Conservation (phyloP, 768 basidiomycete genomes). For the Lentinula guzmanii region DNA sequence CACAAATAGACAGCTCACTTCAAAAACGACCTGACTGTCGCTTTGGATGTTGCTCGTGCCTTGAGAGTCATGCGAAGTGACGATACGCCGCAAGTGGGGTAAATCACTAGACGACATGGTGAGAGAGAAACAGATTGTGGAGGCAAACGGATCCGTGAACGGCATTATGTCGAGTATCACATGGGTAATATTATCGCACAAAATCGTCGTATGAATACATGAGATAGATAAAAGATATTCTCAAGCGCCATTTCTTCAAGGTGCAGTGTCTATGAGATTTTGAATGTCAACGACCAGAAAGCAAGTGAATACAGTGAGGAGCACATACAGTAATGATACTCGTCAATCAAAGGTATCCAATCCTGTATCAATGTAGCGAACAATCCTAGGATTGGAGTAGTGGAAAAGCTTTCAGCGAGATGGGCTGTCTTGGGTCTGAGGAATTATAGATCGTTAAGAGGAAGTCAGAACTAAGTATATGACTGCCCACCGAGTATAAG, state of each 20-base stretch:
- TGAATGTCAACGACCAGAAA: neutral
- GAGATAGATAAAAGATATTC: neutral
- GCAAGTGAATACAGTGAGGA: neutral
- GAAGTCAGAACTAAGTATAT: neutral
- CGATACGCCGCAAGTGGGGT: slow-evolving; percentile 40
- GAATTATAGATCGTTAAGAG: slow-evolving; percentile 4
- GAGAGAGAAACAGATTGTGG: neutral
- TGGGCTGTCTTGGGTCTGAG: slow-evolving; percentile 71
- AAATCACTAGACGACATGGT: slow-evolving; percentile 24
- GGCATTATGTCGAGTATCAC: neutral
- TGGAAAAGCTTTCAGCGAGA: slow-evolving; percentile 48
- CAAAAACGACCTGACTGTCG: slow-evolving; percentile 20
- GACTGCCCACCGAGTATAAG: slow-evolving; percentile 58
- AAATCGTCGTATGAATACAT: neutral
- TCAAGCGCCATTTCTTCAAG: slow-evolving; percentile 22
- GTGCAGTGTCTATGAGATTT: slow-evolving; percentile 27
- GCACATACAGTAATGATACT: slow-evolving; percentile 85
- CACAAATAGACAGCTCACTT: slow-evolving; percentile 13
- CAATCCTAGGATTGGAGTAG: slow-evolving; percentile 60
- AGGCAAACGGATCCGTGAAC: neutral
- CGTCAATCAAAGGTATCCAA: slow-evolving; percentile 86
- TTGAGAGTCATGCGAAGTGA: slow-evolving; percentile 40
- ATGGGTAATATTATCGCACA: neutral
- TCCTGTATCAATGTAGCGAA: slow-evolving; percentile 68
- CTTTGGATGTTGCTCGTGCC: slow-evolving; percentile 36